Evolutionary conservation across 805 yeast species (phyloP).

Genomic region (Candida hungchunana): DNA sequence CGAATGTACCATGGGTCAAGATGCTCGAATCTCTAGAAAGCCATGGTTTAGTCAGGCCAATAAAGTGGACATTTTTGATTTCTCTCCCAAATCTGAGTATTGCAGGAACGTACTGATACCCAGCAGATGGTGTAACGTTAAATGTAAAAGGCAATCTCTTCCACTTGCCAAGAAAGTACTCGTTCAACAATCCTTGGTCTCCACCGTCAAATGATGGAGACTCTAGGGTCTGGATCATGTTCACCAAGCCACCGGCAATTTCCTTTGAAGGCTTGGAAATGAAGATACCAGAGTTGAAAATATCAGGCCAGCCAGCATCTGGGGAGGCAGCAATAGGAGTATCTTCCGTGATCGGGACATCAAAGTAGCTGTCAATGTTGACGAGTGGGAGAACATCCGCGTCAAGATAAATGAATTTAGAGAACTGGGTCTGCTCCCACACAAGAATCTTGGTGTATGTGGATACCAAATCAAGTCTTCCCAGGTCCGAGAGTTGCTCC

Average conservation of each 20-base stretch:
- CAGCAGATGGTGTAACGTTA: conserved; percentile 70
- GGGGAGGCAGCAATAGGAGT: conserved; percentile 43
- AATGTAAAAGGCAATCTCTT: conserved; percentile 67
- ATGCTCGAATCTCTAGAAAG: conserved; percentile 13
- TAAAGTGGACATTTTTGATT: conserved; percentile 54
- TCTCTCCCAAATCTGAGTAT: conserved; percentile 43
- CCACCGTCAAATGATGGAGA: conserved; percentile 69
- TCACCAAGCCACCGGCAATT: conserved; percentile 38
- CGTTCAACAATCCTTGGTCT: conserved; percentile 80
- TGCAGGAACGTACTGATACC: conserved; percentile 75
- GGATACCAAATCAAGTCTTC: conserved; percentile 45
- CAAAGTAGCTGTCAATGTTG: conserved; percentile 24
- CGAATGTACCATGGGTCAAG: conserved; percentile 7
- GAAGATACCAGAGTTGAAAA: conserved; percentile 72
- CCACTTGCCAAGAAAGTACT: conserved; percentile 60
- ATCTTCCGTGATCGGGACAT: conserved; percentile 19
- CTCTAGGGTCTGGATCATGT: conserved; percentile 21
- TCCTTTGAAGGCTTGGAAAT: conserved; percentile 45
- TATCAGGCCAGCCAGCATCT: conserved; percentile 81
- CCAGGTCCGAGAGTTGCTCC: conserved; percentile 30
- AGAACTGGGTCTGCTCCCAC: conserved; percentile 40
- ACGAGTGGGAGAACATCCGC: conserved; percentile 51
- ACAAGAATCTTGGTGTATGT: conserved; percentile 46
- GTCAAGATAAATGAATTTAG: conserved; percentile 55
- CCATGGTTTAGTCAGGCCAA: conserved; percentile 63